Percentiles rank a stretch among this genome's conserved stretches.
phyloP scores from a whole-genome alignment of 2,329 filamentous ascomycete genomes.

The Fonsecaea monophora region DNA sequence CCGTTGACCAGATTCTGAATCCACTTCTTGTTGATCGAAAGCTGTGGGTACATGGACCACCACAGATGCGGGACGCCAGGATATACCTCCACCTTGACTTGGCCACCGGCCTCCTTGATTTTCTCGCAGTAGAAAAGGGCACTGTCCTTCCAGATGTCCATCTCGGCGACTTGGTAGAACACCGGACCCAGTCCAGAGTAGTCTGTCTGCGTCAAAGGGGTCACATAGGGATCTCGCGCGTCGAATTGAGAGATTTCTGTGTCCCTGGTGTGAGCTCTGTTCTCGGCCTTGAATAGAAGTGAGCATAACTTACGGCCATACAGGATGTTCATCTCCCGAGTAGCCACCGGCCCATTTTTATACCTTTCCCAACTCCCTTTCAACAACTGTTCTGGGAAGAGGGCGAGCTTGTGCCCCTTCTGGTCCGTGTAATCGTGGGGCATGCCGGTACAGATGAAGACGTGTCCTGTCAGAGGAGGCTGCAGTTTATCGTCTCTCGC shows the following conservation, averaged over 20 bases:
- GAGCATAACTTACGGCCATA: conserved; percentile 23
- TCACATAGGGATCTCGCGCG: not conserved
- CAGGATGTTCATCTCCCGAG: conserved; percentile 19
- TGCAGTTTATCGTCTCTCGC: conserved; percentile 27
- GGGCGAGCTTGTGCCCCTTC: conserved; percentile 2
- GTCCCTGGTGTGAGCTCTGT: not conserved
- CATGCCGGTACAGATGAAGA: conserved; percentile 30
- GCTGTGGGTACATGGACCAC: conserved; percentile 29
- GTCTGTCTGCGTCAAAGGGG: conserved; percentile 22
- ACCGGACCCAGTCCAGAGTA: conserved; percentile 25
- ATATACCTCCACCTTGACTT: conserved; percentile 27
- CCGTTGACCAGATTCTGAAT: conserved; percentile 23
- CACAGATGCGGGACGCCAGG: conserved; percentile 29
- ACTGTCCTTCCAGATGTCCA: conserved; percentile 33
- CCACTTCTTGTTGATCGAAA: conserved; percentile 32
- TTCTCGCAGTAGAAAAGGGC: conserved; percentile 28
- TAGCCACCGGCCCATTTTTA: conserved; percentile 25
- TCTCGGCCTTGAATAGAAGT: not conserved
- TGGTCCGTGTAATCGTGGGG: conserved; percentile 14
- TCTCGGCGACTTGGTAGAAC: conserved; percentile 30
- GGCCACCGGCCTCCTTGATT: conserved; percentile 24
- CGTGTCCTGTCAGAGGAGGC: conserved; percentile 26
- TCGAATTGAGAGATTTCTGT: conserved; percentile 21
- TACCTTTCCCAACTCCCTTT: conserved; percentile 25
- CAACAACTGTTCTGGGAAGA: conserved; percentile 27